Evolutionary conservation across 441 rosid species (phyloP).

Genomic region (Lepidium campestre): DNA sequence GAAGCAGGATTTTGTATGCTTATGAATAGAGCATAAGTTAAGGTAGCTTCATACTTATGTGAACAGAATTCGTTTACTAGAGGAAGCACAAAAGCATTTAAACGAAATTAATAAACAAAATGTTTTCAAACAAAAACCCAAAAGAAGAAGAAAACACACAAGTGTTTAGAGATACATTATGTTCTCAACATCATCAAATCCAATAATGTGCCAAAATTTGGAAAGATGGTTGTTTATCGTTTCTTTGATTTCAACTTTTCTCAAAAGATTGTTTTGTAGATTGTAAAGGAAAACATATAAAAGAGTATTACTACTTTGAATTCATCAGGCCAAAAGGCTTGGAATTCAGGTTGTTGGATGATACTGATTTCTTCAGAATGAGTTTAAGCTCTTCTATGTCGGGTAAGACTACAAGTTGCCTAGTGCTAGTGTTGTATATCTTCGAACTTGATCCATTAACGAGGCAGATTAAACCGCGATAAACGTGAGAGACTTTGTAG

Average conservation of each 20-base stretch:
- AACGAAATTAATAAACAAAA: too few species aligned
- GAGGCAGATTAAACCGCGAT: not conserved
- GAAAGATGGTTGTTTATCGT: not conserved
- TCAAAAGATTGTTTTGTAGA: not conserved
- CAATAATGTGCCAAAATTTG: not conserved
- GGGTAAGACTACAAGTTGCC: constrained; percentile 8
- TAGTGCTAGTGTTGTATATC: constrained; percentile 19
- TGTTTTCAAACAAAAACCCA: not conserved
- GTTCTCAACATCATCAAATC: not conserved
- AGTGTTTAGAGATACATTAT: not conserved
- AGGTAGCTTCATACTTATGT: too few species aligned
- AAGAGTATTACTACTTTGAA: not conserved
- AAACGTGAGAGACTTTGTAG: not conserved
- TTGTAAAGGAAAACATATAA: not conserved
- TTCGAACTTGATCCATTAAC: not conserved
- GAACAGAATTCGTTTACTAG: too few species aligned
- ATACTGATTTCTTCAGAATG: not conserved
- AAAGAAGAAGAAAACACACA: not conserved
- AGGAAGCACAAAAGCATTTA: too few species aligned
- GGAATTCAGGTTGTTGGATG: not conserved
- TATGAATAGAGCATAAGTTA: too few species aligned
- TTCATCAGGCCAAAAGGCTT: not conserved
- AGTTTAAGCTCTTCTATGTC: not conserved
- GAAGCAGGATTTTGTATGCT: too few species aligned
- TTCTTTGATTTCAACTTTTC: not conserved